Conservation (phyloP, 2,329 filamentous ascomycete species). For the Penicillium hordei region DNA sequence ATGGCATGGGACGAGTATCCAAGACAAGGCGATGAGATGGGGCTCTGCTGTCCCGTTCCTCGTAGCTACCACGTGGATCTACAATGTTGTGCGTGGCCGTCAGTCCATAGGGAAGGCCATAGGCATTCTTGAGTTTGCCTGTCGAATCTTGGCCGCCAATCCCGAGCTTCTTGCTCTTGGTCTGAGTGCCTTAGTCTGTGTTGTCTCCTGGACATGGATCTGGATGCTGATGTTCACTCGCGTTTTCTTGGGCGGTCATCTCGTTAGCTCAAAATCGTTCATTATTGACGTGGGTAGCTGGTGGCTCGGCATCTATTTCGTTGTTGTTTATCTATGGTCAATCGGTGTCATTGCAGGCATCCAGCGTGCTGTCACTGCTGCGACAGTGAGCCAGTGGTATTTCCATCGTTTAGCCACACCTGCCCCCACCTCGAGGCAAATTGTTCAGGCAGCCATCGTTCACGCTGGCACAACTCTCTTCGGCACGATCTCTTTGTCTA, state of each 20-base stretch:
- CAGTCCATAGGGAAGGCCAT: slow-evolving; percentile 79
- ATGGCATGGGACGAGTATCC: slow-evolving; percentile 72
- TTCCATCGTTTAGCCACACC: slow-evolving; percentile 87
- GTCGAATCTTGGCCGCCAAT: slow-evolving; percentile 80
- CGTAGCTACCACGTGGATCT: slow-evolving; percentile 75
- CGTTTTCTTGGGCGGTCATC: slow-evolving; percentile 89
- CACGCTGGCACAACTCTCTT: slow-evolving; percentile 86
- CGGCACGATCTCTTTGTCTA: slow-evolving; percentile 87
- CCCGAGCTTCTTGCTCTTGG: slow-evolving; percentile 81
- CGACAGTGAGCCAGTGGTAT: slow-evolving; percentile 98
- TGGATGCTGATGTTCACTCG: slow-evolving; percentile 97
- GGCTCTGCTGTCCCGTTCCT: slow-evolving; percentile 73
- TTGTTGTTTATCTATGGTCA: slow-evolving; percentile 95
- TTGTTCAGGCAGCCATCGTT: slow-evolving; percentile 77
- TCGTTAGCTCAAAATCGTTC: slow-evolving; percentile 64
- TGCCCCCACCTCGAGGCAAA: slow-evolving; percentile 71
- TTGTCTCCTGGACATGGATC: slow-evolving; percentile 89
- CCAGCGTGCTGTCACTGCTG: slow-evolving; percentile 86
- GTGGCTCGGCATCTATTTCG: slow-evolving; percentile 92
- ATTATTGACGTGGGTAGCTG: slow-evolving; percentile 85
- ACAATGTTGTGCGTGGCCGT: slow-evolving; percentile 76
- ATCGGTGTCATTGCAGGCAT: slow-evolving; percentile 82
- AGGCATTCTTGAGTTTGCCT: slow-evolving; percentile 87
- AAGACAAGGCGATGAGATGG: slow-evolving; percentile 89
- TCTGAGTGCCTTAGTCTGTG: slow-evolving; percentile 69